phyloP scores from a whole-genome alignment of 495 filamentous ascomycete species.

The Penicillium antarcticum region DNA sequence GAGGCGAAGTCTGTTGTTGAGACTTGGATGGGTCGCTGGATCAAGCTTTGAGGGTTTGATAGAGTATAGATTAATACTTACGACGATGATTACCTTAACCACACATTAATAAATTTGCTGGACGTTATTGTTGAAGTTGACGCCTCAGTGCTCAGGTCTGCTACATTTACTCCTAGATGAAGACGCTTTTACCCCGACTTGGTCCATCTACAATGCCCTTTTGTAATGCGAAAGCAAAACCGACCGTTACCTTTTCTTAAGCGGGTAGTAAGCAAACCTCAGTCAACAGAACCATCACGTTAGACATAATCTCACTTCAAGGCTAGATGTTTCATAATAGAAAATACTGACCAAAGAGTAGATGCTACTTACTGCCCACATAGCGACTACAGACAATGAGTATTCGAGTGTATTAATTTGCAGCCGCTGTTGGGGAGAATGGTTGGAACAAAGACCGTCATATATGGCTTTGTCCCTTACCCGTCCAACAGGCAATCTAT shows the following conservation, averaged over 20 bases:
- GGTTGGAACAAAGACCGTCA: no score
- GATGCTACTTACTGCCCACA: no score
- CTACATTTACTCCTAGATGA: background rate
- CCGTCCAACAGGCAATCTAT: no score
- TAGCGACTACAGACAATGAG: no score
- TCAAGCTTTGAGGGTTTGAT: conserved; percentile 23
- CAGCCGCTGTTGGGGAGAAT: no score
- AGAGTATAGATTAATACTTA: background rate
- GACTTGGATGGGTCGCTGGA: conserved; percentile 70
- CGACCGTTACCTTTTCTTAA: background rate
- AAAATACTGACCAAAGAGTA: no score
- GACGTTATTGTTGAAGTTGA: background rate
- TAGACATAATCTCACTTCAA: no score
- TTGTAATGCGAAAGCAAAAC: background rate
- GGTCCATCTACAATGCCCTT: background rate
- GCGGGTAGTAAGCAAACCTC: no score
- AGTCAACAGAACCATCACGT: no score
- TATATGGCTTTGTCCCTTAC: no score
- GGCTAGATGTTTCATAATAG: no score
- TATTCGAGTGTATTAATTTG: no score
- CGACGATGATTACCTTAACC: background rate
- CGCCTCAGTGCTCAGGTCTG: background rate
- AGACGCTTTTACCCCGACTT: background rate
- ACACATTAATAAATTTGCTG: background rate
- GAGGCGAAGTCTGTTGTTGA: conserved; percentile 62